A percentile compares a stretch with the other conserved stretches of the same genome.
These are phyloP conservation scores for Malus hybrid DNA, from an alignment of 331 rosid species.

Conservation along the genomic window DNA sequence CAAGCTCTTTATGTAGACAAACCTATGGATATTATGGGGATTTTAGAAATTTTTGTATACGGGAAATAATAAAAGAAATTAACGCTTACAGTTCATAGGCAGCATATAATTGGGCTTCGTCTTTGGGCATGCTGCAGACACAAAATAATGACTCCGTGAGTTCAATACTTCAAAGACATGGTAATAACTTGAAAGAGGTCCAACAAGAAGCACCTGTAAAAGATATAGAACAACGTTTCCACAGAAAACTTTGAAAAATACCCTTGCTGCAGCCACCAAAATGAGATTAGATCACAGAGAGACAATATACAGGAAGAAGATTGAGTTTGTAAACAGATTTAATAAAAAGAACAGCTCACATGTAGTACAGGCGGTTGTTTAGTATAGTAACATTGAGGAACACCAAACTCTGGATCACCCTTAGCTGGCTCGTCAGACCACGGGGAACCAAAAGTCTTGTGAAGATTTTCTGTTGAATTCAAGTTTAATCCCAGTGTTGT, in stretches of 20 bases:
- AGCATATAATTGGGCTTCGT: conserved; percentile 83
- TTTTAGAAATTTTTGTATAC: neutral
- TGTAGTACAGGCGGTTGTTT: conserved; percentile 72
- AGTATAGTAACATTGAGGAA: conserved; percentile 79
- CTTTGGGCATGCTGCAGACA: conserved; percentile 86
- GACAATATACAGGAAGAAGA: neutral
- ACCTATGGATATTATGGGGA: neutral
- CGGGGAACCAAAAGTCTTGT: conserved; percentile 95
- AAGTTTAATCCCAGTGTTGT: conserved; percentile 87
- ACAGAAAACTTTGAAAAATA: conserved; percentile 63
- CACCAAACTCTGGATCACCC: conserved; percentile 85
- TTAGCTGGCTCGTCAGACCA: conserved; percentile 96
- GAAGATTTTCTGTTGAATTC: conserved; percentile 91
- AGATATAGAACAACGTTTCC: conserved; percentile 85
- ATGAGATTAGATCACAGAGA: neutral
- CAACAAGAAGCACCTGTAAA: conserved; percentile 63
- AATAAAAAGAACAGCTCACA: conserved; percentile 36
- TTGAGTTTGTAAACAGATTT: neutral
- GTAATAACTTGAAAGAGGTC: neutral
- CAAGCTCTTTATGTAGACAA: neutral
- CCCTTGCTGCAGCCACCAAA: conserved; percentile 57
- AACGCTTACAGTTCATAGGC: conserved; percentile 84
- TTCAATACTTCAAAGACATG: neutral
- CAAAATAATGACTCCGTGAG: neutral
- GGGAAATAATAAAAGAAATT: neutral